phyloP scores from a whole-genome alignment of 371 early-diverging fungal genomes.

The Mucor velutinosus region DNA sequence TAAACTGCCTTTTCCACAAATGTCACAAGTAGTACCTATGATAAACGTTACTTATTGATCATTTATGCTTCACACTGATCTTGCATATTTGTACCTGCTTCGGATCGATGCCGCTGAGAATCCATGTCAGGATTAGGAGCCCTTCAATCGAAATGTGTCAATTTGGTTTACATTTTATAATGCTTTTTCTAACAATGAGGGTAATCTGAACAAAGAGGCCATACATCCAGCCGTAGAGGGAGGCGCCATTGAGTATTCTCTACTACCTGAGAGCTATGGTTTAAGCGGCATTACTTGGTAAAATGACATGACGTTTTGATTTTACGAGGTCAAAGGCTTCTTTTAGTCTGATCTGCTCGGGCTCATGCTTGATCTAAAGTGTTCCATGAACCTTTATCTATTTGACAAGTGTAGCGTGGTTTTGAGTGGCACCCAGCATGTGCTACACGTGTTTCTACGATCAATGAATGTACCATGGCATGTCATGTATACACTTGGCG shows the following conservation, averaged over 20 bases:
- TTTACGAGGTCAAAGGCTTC: background rate
- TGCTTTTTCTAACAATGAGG: background rate
- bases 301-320: background rate
- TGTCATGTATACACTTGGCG: background rate
- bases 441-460: background rate
- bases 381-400: background rate
- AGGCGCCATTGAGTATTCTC: background rate
- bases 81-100: too few relatives aligned
- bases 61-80: too few relatives aligned
- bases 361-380: background rate
- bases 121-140: too few relatives aligned
- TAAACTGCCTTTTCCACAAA: too few relatives aligned
- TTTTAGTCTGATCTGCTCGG: background rate
- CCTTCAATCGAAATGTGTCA: too few relatives aligned
- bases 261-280: too few relatives aligned
- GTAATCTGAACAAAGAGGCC: background rate
- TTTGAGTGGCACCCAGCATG: background rate
- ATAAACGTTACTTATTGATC: too few relatives aligned
- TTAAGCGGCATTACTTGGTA: background rate
- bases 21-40: too few relatives aligned
- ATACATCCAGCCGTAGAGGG: background rate
- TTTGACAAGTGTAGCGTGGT: background rate
- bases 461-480: too few relatives aligned
- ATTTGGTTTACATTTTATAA: too few relatives aligned
- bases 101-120: too few relatives aligned